phyloP scores from a whole-genome alignment of 2,329 filamentous ascomycete genomes.

The Alternaria arbusti region DNA sequence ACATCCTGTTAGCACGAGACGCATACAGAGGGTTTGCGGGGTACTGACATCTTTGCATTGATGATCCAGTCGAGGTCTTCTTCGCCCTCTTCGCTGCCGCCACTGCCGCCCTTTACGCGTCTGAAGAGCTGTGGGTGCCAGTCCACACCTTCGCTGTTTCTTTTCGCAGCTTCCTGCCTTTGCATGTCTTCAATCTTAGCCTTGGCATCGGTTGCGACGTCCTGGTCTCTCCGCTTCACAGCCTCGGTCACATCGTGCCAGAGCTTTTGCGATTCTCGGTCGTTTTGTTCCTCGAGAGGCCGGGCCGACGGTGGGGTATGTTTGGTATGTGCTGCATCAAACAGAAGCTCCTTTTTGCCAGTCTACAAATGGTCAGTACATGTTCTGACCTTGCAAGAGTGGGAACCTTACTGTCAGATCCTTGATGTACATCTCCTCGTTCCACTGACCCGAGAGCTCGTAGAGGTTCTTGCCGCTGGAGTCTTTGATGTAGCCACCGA shows the following conservation, averaged over 20 bases:
- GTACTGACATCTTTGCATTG: slow-evolving; percentile 77
- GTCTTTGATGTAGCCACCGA: slow-evolving; percentile 88
- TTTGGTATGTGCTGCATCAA: slow-evolving; percentile 81
- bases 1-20: slow-evolving; percentile 9
- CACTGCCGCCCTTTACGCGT: slow-evolving; percentile 71
- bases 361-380: slow-evolving; percentile 63
- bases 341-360: slow-evolving; percentile 86
- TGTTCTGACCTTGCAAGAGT: neutral
- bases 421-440: slow-evolving; percentile 92
- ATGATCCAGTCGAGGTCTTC: slow-evolving; percentile 96
- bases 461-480: slow-evolving; percentile 86
- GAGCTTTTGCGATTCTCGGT: slow-evolving; percentile 86
- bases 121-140: slow-evolving; percentile 92
- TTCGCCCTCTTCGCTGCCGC: slow-evolving; percentile 77
- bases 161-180: slow-evolving; percentile 81
- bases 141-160: slow-evolving; percentile 78
- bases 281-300: slow-evolving; percentile 83
- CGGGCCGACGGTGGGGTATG: slow-evolving; percentile 76
- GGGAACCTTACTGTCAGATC: slow-evolving; percentile 69
- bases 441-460: slow-evolving; percentile 90
- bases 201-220: slow-evolving; percentile 90
- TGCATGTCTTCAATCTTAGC: slow-evolving; percentile 94
- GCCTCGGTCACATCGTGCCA: slow-evolving; percentile 85
- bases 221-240: slow-evolving; percentile 84
- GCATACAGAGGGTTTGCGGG: neutral